Evolutionary conservation across 2,329 filamentous ascomycete genomes (phyloP).

Genomic region (Colletotrichum neosansevieriae): DNA sequence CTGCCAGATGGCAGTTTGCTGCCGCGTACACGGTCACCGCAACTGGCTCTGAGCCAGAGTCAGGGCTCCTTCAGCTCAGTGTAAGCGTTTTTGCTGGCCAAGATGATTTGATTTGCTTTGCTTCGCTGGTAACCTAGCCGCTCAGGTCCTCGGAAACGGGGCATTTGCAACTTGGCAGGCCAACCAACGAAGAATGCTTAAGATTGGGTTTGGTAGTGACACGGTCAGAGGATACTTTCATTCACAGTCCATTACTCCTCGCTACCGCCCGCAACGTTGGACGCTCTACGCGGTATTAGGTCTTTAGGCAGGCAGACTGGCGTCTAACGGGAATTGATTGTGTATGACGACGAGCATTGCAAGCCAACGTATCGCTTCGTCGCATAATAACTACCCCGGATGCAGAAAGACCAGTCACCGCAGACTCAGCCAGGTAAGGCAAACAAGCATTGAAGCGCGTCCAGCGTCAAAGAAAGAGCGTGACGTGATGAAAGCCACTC

Average conservation of each 20-base stretch:
- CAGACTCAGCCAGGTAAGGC: neutral
- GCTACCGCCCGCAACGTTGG: neutral
- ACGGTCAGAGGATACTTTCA: conserved; percentile 8
- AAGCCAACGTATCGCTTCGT: conserved; percentile 22
- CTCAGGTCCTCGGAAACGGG: conserved; percentile 31
- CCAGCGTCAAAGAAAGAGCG: conserved; percentile 7
- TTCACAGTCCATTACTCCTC: conserved; percentile 9
- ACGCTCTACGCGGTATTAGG: neutral
- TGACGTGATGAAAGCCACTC: conserved; percentile 21
- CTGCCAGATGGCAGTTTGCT: conserved; percentile 25
- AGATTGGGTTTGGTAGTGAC: neutral
- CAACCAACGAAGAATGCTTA: conserved; percentile 37
- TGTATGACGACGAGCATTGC: conserved; percentile 16
- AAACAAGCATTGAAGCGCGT: conserved; percentile 7
- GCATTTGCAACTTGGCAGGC: conserved; percentile 37
- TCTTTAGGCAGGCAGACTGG: neutral
- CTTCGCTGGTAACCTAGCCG: conserved; percentile 7
- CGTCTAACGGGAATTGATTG: neutral
- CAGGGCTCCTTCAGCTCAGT: conserved; percentile 11
- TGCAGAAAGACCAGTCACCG: conserved; percentile 1
- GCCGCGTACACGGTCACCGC: conserved; percentile 1
- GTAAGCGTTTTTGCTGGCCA: conserved; percentile 23
- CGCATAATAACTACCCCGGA: conserved; percentile 10
- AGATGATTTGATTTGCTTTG: neutral
- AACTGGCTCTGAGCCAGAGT: conserved; percentile 6